Evolutionary conservation across 2,329 filamentous ascomycete species (phyloP), one percentile per base, ranked within the genome.

Genomic region (Dryadomyces sulphureus): DNA sequence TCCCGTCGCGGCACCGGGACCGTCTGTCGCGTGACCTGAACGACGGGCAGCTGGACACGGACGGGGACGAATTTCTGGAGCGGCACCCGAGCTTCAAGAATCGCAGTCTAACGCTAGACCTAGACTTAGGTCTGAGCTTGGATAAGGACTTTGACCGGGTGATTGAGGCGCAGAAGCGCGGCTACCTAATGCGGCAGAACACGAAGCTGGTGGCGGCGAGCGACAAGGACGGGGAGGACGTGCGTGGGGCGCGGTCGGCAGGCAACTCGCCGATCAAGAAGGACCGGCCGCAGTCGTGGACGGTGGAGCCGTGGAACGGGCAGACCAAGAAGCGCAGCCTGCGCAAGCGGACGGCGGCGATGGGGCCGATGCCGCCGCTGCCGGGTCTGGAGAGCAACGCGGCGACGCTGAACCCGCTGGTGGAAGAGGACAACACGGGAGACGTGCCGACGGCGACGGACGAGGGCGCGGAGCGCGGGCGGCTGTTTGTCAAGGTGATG

Each of bases 401-500:
- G 4, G 68, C 75, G 7, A 67, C 75, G 16, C 63, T 87, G 4
- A 77, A 75, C 45, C 72, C 79, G 6, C 72, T 87, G 17, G 68
- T 74, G 4, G 88, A 94, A 57, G 78, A 82, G 50, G 82, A 86
- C 42, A 61, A 70, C 19, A 62, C 66, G 22, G 65, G 69, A 5
- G 73, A 83, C 48, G 60, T 68, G 38, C 64, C 69, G 5, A 74
- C 75, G 9, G 82, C 69, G 5, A 74, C 75, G 9, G 82, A 86
- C 46, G 89, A 95, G 48, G 86, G 79, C 45, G 81, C 81, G 48
- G 92, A 98, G 64, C 73, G 92, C 54, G 92, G 92, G 9, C 74
- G 92, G 50, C 72, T 98, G 2, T 98, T 98, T 56, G 89, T 98
- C 54, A 98, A 98, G 68, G 92, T 98, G n/a, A 83, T 96, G 62